Conservation (phyloP, 208 protist genomes). For the Entamoeba invadens region DNA sequence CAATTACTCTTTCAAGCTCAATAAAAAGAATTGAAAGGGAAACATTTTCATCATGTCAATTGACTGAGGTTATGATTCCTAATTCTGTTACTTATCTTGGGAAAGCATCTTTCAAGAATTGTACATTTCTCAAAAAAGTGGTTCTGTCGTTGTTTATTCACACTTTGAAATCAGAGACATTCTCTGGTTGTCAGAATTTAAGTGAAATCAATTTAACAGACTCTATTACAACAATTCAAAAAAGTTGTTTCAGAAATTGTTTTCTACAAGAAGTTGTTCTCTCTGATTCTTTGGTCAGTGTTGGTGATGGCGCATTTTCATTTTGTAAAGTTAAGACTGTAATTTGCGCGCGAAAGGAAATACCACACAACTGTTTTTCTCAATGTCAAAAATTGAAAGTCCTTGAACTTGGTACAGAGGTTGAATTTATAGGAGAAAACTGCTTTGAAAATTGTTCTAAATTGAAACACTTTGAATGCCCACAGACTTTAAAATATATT, state of each 20-base stretch:
- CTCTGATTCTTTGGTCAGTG: not conserved
- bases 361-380: not conserved
- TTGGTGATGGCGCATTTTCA: not conserved
- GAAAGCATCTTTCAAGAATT: not conserved
- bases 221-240: not conserved
- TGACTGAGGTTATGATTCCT: not conserved
- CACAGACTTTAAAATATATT: not conserved
- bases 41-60: not conserved
- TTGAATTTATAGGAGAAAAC: not conserved
- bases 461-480: not conserved
- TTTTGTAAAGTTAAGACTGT: not conserved
- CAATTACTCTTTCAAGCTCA: not conserved
- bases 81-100: not conserved
- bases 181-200: not conserved
- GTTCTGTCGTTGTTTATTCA: not conserved
- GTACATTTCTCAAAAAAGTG: not conserved
- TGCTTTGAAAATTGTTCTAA: not conserved
- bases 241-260: not conserved
- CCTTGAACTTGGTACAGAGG: not conserved
- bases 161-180: not conserved
- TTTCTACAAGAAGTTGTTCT: no score
- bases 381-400: not conserved
- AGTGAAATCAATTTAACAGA: not conserved
- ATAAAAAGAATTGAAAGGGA: not conserved
- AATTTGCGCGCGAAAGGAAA: not conserved